Evolutionary conservation across 2,329 filamentous ascomycete species (phyloP).

Genomic region (Huntiella savannae): DNA sequence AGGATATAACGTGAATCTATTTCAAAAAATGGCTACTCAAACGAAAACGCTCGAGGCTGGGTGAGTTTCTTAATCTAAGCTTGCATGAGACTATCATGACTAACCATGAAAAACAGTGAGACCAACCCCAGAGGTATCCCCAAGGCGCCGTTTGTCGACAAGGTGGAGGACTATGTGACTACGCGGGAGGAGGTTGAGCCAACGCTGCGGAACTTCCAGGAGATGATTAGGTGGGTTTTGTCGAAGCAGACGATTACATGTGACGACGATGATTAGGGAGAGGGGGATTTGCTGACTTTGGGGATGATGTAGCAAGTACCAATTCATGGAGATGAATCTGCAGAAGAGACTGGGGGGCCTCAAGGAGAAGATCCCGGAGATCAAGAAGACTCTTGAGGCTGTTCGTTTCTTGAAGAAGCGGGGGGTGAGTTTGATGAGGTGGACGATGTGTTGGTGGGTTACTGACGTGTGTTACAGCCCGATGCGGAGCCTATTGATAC

Average conservation of each 20-base stretch:
- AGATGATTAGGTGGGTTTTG: constrained; percentile 68
- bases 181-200: constrained; percentile 61
- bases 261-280: background rate
- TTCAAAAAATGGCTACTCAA: constrained; percentile 6
- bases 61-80: constrained; percentile 3
- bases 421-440: constrained; percentile 30
- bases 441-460: background rate
- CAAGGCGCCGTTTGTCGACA: constrained; percentile 68
- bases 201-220: constrained; percentile 67
- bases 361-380: constrained; percentile 91
- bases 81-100: background rate
- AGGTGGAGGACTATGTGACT: constrained; percentile 72
- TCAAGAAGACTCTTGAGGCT: constrained; percentile 85
- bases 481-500: constrained; percentile 61
- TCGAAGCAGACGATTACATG: background rate
- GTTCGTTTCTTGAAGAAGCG: constrained; percentile 67
- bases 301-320: constrained; percentile 60
- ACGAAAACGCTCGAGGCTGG: constrained; percentile 7
- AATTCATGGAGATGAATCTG: constrained; percentile 96
- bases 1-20: background rate
- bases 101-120: constrained; percentile 19
- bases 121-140: constrained; percentile 74
- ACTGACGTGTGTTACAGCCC: constrained; percentile 17
- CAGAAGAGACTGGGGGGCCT: constrained; percentile 64
- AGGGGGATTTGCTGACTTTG: background rate